Evolutionary conservation across 768 basidiomycete species (phyloP).

Genomic region (Strobilomyces confusus): DNA sequence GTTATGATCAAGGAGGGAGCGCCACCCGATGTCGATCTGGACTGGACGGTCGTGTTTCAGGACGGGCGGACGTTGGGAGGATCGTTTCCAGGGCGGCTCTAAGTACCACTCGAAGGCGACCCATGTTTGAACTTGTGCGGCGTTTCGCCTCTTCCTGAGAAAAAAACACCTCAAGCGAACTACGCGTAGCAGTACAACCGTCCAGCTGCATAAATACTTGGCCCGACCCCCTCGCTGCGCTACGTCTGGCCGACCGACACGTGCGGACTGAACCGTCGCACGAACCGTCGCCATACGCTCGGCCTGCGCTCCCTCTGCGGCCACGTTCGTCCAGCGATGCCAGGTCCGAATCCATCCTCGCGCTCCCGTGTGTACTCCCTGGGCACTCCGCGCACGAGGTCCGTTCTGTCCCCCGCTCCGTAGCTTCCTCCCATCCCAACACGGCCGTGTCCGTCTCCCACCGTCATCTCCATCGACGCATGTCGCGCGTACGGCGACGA

Average conservation of each 20-base stretch:
- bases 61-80: background rate
- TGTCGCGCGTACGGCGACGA: background rate
- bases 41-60: conserved; percentile 16
- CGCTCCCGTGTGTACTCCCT: conserved; percentile 9
- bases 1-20: background rate
- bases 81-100: conserved; percentile 11
- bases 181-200: background rate
- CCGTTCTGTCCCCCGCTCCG: conserved; percentile 8
- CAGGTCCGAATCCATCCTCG: background rate
- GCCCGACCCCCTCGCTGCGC: background rate
- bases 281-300: conserved; percentile 26
- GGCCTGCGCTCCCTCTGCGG: conserved; percentile 16
- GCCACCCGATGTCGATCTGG: conserved; percentile 7
- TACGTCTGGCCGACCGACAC: conserved; percentile 20
- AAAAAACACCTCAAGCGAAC: background rate
- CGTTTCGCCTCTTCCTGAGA: background rate
- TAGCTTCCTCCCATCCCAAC: background rate
- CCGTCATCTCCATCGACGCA: conserved; percentile 6
- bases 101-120: no score
- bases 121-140: background rate
- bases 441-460: conserved; percentile 4
- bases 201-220: background rate
- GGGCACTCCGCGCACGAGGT: background rate
- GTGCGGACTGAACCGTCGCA: conserved; percentile 22
- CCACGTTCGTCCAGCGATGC: conserved; percentile 1